Evolutionary conservation across 2,329 filamentous ascomycete species (phyloP).

Genomic region (Aspergillus alliaceus): DNA sequence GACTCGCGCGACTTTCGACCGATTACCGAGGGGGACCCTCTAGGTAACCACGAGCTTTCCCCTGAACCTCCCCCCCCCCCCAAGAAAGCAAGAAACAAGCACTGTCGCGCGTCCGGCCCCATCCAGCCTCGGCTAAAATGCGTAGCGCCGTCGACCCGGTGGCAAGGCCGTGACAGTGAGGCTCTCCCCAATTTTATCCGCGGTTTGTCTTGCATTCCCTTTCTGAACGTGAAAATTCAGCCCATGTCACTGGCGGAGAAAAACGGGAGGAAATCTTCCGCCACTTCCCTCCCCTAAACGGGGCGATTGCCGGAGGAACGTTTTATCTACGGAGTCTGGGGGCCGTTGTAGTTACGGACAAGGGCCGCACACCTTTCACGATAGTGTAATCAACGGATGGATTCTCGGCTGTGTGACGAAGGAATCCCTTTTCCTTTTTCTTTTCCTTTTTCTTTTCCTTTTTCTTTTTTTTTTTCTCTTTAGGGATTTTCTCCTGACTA

Average conservation of each 20-base stretch:
- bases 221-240: not conserved
- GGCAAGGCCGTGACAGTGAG: not conserved
- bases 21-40: not conserved
- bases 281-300: not conserved
- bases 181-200: not conserved
- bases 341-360: not conserved
- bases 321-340: not conserved
- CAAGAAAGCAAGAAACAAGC: not conserved
- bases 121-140: not conserved
- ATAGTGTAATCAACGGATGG: not conserved
- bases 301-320: slow-evolving; percentile 4
- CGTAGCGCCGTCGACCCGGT: not conserved
- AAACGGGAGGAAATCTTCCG: slow-evolving; percentile 4
- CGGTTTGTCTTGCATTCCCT: not conserved
- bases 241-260: not conserved
- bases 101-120: not conserved
- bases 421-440: not conserved
- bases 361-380: too few relatives aligned
- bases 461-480: too few relatives aligned
- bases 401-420: not conserved
- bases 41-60: not conserved
- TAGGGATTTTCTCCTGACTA: not conserved
- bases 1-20: not conserved
- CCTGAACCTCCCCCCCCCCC: not conserved
- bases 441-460: too few relatives aligned